These are phyloP conservation scores for Wickerhamomyces subpelliculosus DNA, from an alignment of 805 yeast species.

Conservation along the genomic window DNA sequence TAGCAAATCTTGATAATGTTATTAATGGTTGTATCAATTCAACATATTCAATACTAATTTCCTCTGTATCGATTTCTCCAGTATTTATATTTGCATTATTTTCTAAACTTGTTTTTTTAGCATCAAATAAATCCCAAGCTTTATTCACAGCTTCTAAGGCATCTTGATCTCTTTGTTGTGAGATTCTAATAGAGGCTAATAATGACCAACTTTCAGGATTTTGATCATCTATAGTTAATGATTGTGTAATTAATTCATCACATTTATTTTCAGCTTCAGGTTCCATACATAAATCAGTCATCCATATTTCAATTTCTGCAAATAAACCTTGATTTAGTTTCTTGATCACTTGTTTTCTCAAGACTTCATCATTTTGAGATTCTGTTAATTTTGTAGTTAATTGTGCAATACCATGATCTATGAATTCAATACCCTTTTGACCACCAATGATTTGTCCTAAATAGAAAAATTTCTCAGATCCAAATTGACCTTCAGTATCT, in stretches of 20 bases:
- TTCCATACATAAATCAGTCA: conserved; percentile 97
- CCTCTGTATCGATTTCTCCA: conserved; percentile 20
- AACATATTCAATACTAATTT: conserved; percentile 44
- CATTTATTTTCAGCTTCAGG: conserved; percentile 79
- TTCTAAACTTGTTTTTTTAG: conserved; percentile 43
- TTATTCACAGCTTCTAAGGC: conserved; percentile 61
- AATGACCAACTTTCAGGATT: conserved; percentile 75
- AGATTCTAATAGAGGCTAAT: conserved; percentile 80
- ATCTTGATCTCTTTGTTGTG: conserved; percentile 71
- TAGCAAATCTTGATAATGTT: conserved; percentile 64
- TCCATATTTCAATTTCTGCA: conserved; percentile 89
- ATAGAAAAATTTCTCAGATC: conserved; percentile 81
- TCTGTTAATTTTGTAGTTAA: conserved; percentile 34
- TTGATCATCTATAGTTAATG: conserved; percentile 49
- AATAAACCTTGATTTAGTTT: conserved; percentile 73
- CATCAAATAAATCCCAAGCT: conserved; percentile 66
- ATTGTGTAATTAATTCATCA: conserved; percentile 58
- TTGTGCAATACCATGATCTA: conserved; percentile 55
- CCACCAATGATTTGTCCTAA: conserved; percentile 92
- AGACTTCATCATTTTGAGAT: conserved; percentile 18
- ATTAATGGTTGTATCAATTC: conserved; percentile 70
- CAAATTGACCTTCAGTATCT: conserved; percentile 59
- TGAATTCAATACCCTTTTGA: conserved; percentile 53
- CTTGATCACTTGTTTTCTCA: conserved; percentile 36
- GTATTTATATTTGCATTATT: conserved; percentile 25